Evolutionary conservation across 345 rosid genomes (phyloP), one percentile per base, ranked within the genome.

Genomic region (Luvunga scandens): DNA sequence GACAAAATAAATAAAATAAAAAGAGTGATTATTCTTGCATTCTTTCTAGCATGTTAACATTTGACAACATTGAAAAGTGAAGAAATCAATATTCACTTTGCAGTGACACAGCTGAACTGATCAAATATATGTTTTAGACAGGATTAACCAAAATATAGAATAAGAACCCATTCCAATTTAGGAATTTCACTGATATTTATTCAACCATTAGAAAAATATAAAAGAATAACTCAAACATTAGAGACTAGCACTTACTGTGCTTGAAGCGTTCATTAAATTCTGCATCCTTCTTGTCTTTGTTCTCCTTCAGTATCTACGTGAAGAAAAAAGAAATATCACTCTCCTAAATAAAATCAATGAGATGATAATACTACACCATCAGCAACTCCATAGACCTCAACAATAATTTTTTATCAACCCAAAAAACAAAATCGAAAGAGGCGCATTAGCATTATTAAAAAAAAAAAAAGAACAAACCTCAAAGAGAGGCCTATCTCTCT

Each of bases 191-290:
- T 7, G 6, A 12, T 6, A 45, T 25, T 69, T 69, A 24, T 24
- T 69, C n/a, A 25, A 45, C 36, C n/a, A 42, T 5, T 42, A 25
- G 7, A 1, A 69, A 42, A 42, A 53, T 62, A 57, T 31, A 27
- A 25, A 7, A 10, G 27, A 55, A 6, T 38, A 0, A 4, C 8
- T 75, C 31, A 31, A 75, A 38, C 27, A 55, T 24, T 53, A 72
- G 69, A 77, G 3, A 36, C 65, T 24, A 71, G 13, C 69, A 88
- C 98, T 88, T 79, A 92, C 99, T 90, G 45, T 96, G 99, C 81
- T 96, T 96, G 81, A 96, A 91, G 59, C 98, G 94, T 76, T 96
- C 99, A 66, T 94, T 96, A 68, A 94, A 96, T 76, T 96, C 99
- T 38, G 98, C 97, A 82, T 96, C 97, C 66, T 84, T 84, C 88